Evolutionary conservation across 441 rosid species (phyloP), one percentile per base, ranked within the genome.

Genomic region (Manihot esculenta): DNA sequence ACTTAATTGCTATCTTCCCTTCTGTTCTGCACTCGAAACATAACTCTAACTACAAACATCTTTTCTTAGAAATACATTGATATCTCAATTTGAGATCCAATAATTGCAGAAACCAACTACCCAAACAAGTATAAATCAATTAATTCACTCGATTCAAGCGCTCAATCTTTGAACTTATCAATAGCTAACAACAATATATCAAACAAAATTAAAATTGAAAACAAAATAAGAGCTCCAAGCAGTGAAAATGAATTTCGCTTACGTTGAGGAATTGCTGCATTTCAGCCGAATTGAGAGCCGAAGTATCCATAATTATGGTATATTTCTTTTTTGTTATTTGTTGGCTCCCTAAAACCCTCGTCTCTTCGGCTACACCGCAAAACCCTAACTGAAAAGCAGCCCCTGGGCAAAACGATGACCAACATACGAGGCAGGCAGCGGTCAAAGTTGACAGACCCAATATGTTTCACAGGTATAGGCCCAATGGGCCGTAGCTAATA

Each of bases 251-350:
- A 45, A 67, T 30, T 72, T 45, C 15, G 48, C 87, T 76, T 80
- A 92, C 98, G 53, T 38, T 78, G 76, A 93, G 87, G 68, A 90
- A 84, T 33, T 76, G 85, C 76, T 89, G 83, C 78, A 90, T 48
- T 78, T 90, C 91, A 14, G 89, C 74, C n/a, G 88, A 83, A 67
- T 78, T 78, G 23, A 84, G 86, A 27, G 79, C 27, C 1, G 86
- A 81, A 47, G 86, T 27, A 78, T 90, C 94, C 98, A 92, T 92
- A 57, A 38, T 20, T 10, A 20, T 10, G 11, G 15, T 33, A 23
- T 9, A 30, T 50, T 44, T 14, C n/a, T 12, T 12, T 38, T 38
- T 38, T 38, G 38, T 38, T 1, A 30, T 30, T 30, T 30, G 1
- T 30, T 30, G 41, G 53, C 30, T 49, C 3, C 60, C 42, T 18